phyloP scores from a whole-genome alignment of 2,329 filamentous ascomycete genomes.

The Alternaria tenuissima region DNA sequence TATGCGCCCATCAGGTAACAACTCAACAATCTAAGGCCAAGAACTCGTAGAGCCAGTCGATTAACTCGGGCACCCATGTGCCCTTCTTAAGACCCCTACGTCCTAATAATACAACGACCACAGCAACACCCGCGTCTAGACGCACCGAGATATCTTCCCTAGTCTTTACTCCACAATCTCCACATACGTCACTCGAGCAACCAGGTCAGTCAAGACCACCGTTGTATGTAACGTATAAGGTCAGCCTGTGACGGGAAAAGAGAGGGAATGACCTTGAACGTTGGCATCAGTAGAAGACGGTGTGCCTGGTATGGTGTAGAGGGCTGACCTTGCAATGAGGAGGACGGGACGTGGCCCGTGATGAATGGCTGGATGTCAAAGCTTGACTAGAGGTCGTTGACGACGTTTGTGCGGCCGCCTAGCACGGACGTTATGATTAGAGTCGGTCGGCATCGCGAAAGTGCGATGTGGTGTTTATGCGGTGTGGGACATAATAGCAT shows the following conservation, averaged over 20 bases:
- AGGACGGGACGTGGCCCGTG: neutral
- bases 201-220: neutral
- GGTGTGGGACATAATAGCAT: neutral
- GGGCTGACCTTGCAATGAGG: neutral
- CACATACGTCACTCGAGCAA: conserved; percentile 5
- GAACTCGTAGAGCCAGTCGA: neutral
- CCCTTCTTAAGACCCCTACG: neutral
- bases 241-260: neutral
- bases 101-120: neutral
- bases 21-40: neutral
- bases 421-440: neutral
- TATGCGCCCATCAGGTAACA: neutral
- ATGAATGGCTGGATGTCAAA: neutral
- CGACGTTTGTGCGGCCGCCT: neutral
- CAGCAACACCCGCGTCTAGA: neutral
- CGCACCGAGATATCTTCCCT: neutral
- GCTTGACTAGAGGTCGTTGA: conserved; percentile 1
- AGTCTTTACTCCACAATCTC: neutral
- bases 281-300: neutral
- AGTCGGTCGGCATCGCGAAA: neutral
- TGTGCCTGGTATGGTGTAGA: neutral
- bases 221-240: neutral
- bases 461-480: neutral
- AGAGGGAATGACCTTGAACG: neutral
- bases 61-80: neutral